These are phyloP conservation scores for Colletotrichum sublineola DNA, from an alignment of 2,329 filamentous ascomycete genomes.

Conservation along the genomic window DNA sequence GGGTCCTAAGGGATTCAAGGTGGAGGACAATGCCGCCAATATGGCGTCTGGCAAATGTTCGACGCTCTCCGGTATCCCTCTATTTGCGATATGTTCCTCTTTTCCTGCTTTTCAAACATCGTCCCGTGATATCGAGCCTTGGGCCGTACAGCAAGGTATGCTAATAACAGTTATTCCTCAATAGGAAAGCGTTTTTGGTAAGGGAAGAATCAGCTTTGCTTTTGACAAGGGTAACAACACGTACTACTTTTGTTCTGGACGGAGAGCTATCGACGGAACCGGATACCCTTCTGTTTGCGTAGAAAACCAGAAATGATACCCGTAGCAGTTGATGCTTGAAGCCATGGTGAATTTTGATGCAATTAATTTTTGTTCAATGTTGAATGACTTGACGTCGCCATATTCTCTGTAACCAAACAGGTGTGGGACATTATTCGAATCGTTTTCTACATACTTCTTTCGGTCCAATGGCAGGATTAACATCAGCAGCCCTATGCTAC, in stretches of 20 bases:
- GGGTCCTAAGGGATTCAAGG: background rate
- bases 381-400: background rate
- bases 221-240: slow-evolving; percentile 4
- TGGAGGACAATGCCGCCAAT: slow-evolving; percentile 1
- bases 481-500: background rate
- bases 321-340: background rate
- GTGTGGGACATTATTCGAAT: background rate
- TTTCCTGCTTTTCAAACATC: background rate
- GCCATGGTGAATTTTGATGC: background rate
- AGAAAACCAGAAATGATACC: background rate
- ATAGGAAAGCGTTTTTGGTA: background rate
- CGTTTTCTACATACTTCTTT: background rate
- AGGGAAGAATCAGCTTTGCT: background rate
- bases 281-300: background rate
- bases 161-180: background rate
- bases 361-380: background rate
- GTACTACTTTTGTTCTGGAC: slow-evolving; percentile 1
- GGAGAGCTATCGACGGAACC: background rate
- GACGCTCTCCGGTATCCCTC: background rate
- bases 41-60: slow-evolving; percentile 7
- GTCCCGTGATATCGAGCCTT: background rate
- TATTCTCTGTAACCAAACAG: background rate
- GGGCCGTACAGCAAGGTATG: background rate
- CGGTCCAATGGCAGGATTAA: too few species aligned
- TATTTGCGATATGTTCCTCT: background rate